Evolutionary conservation across 768 basidiomycete species (phyloP).

Genomic region (Lyophyllum shimeji): DNA sequence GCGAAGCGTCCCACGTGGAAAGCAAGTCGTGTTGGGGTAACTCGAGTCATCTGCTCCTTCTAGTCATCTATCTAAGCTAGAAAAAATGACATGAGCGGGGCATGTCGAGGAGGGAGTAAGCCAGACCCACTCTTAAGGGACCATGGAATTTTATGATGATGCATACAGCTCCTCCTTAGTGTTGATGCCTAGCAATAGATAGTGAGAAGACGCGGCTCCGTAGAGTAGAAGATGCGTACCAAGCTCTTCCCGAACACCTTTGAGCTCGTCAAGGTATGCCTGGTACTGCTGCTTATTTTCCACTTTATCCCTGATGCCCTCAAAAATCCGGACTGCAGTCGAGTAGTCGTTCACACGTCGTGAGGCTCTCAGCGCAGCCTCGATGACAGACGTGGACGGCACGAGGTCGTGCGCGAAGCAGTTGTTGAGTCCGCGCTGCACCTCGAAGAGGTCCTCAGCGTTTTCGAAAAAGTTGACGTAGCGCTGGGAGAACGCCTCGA

Average conservation of each 20-base stretch:
- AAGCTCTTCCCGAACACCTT: constrained; percentile 85
- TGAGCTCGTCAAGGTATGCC: constrained; percentile 90
- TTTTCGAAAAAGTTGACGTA: constrained; percentile 93
- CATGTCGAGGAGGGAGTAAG: neutral
- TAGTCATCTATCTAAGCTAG: constrained; percentile 18
- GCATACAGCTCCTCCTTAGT: constrained; percentile 31
- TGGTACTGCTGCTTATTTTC: constrained; percentile 94
- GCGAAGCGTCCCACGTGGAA: neutral
- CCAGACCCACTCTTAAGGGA: constrained; percentile 13
- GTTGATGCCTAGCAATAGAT: constrained; percentile 31
- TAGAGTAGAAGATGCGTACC: constrained; percentile 47
- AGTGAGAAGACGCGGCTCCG: neutral
- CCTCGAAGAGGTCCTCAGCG: constrained; percentile 96
- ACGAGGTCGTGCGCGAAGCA: constrained; percentile 99
- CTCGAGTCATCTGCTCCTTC: constrained; percentile 12
- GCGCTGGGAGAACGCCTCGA: constrained; percentile 91
- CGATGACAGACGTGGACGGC: constrained; percentile 78
- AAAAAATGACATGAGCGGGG: neutral
- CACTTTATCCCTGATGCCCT: constrained; percentile 71
- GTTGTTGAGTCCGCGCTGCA: constrained; percentile 98
- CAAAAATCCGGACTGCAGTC: constrained; percentile 94
- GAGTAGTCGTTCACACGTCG: constrained; percentile 96
- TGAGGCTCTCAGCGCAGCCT: constrained; percentile 84
- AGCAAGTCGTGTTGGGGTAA: constrained; percentile 4
- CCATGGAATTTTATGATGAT: constrained; percentile 24